Conservation (phyloP, 1,284 basidiomycete genomes). For the Leccinum pallidistipes region DNA sequence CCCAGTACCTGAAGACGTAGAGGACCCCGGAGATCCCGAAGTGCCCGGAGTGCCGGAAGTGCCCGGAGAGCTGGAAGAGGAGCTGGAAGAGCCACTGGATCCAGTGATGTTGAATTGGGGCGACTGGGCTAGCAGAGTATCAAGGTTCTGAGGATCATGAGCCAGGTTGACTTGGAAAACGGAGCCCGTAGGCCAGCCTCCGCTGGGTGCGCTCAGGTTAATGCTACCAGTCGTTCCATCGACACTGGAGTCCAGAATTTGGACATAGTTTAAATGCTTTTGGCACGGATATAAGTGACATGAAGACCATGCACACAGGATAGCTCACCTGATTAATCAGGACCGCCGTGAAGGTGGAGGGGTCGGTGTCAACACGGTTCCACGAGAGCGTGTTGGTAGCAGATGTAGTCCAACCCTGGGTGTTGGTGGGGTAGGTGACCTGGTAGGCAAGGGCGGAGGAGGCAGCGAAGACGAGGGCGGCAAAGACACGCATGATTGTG, state of each 20-base stretch:
- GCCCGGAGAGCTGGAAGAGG: conserved; percentile 7
- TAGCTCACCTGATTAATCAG: conserved; percentile 59
- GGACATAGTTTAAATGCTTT: conserved; percentile 32
- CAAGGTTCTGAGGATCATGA: conserved; percentile 42
- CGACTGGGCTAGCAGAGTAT: conserved; percentile 67
- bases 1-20: conserved; percentile 2
- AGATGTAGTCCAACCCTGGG: conserved; percentile 56
- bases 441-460: conserved; percentile 60
- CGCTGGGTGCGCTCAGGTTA: conserved; percentile 50
- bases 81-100: conserved; percentile 6
- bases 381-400: conserved; percentile 63
- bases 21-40: neutral
- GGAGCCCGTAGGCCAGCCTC: conserved; percentile 56
- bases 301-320: neutral
- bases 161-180: conserved; percentile 73
- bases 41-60: neutral
- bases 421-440: conserved; percentile 53
- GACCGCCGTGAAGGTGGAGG: conserved; percentile 64
- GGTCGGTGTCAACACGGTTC: conserved; percentile 64
- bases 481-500: conserved; percentile 47
- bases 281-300: conserved; percentile 1
- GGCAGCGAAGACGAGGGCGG: conserved; percentile 49
- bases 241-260: conserved; percentile 53
- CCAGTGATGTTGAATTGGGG: conserved; percentile 54
- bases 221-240: conserved; percentile 40